phyloP scores from a whole-genome alignment of 495 filamentous ascomycete species.

The Chaetomidium leptoderma region DNA sequence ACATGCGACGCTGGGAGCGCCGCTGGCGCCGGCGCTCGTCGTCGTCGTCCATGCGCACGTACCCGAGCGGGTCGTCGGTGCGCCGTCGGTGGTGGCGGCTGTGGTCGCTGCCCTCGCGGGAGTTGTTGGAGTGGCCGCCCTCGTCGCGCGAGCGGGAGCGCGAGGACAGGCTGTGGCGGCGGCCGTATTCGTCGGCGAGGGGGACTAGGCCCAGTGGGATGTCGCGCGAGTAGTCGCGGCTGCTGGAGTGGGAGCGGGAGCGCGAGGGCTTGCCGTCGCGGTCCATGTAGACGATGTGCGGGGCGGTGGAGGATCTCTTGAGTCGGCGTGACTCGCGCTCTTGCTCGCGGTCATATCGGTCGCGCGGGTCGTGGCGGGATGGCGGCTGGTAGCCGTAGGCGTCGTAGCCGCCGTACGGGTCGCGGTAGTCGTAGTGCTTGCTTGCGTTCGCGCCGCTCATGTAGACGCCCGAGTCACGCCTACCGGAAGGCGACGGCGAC shows the following conservation, averaged over 20 bases:
- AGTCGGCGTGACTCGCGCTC: conserved; percentile 13
- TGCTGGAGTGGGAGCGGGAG: conserved; percentile 16
- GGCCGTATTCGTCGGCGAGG: conserved; percentile 23
- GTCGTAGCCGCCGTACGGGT: conserved; percentile 25
- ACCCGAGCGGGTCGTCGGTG: conserved; percentile 18
- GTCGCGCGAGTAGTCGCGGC: conserved; percentile 21
- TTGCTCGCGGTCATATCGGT: conserved; percentile 9
- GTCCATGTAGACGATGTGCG: conserved; percentile 30
- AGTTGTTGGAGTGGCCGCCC: conserved; percentile 6
- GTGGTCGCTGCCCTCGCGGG: neutral
- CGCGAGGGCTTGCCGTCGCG: conserved; percentile 15
- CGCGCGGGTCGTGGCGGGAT: conserved; percentile 15
- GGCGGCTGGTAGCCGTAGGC: conserved; percentile 23
- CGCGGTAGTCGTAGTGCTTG: conserved; percentile 26
- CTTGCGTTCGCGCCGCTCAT: conserved; percentile 25
- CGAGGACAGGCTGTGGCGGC: conserved; percentile 15
- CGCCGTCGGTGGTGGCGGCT: conserved; percentile 19
- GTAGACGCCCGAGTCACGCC: conserved; percentile 33
- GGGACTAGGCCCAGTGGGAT: conserved; percentile 21
- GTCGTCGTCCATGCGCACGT: conserved; percentile 27
- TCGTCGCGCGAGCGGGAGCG: conserved; percentile 16
- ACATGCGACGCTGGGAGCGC: conserved; percentile 21
- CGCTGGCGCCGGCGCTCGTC: conserved; percentile 27
- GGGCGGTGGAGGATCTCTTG: conserved; percentile 24
- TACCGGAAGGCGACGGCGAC: conserved; percentile 38